Conservation (phyloP, 257 asterid species). For the Thymus quinquecostatus region DNA sequence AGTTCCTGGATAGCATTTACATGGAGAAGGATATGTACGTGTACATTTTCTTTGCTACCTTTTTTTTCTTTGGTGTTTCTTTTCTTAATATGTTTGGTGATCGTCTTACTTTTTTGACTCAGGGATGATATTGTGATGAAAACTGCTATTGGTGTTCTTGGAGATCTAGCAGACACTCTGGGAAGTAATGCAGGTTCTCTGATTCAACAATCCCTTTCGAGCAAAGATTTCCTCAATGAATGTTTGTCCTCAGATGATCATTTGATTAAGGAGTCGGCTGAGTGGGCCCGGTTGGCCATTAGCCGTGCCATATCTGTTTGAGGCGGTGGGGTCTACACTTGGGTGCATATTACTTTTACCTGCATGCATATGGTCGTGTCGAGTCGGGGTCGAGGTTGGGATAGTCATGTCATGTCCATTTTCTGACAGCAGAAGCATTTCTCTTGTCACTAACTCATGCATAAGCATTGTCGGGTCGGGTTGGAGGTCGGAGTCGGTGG, state of each 20-base stretch:
- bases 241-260: conserved; percentile 90
- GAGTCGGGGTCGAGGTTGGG: conserved; percentile 66
- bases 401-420: conserved; percentile 53
- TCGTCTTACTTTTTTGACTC: conserved; percentile 25
- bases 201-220: conserved; percentile 76
- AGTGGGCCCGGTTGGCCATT: conserved; percentile 95
- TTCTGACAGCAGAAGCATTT: conserved; percentile 56
- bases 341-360: conserved; percentile 54
- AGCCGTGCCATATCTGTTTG: conserved; percentile 87
- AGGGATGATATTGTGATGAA: conserved; percentile 96
- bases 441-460: conserved; percentile 75
- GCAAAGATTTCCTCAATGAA: conserved; percentile 84
- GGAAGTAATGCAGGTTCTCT: conserved; percentile 85
- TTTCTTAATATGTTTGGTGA: not conserved
- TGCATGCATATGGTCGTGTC: conserved; percentile 89
- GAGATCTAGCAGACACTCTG: conserved; percentile 91
- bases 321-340: conserved; percentile 34
- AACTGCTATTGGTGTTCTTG: conserved; percentile 91
- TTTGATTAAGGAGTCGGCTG: conserved; percentile 91
- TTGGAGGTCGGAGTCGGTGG: conserved; percentile 29
- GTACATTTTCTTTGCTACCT: not conserved
- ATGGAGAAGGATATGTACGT: conserved; percentile 79
- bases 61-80: not conserved
- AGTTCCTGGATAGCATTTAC: conserved; percentile 73
- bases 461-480: conserved; percentile 63